Conservation (phyloP, 192 early-diverging fungal genomes). For the Backusella tarrabulga region DNA sequence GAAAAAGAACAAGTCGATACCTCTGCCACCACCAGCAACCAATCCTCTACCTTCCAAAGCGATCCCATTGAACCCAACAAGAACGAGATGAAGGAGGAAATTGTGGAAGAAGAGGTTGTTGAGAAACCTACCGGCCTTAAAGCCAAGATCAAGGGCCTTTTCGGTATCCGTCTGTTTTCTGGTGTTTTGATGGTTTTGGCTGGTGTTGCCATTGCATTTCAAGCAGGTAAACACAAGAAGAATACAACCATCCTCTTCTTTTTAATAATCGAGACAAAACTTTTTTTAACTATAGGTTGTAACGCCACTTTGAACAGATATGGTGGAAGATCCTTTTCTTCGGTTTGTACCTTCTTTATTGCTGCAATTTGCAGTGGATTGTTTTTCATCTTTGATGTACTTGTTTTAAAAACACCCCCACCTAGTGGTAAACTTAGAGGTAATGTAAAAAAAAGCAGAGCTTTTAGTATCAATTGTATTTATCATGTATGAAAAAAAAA, state of each 20-base stretch:
- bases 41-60: background rate
- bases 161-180: conserved; percentile 4
- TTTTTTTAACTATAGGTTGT: background rate
- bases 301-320: conserved; percentile 30
- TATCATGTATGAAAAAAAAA: background rate
- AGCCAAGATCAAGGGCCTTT: background rate
- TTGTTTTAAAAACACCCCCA: conserved; percentile 15
- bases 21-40: background rate
- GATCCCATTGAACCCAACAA: background rate
- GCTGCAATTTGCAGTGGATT: conserved; percentile 11
- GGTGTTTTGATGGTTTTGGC: conserved; percentile 16
- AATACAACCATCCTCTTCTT: background rate
- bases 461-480: too few species aligned
- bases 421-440: conserved; percentile 16
- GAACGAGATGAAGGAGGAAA: background rate
- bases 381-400: conserved; percentile 27
- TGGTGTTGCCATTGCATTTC: conserved; percentile 25
- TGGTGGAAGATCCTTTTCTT: conserved; percentile 28
- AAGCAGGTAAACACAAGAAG: conserved; percentile 15
- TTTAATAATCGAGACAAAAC: background rate
- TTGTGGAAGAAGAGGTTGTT: background rate
- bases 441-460: background rate
- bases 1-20: background rate
- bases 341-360: conserved; percentile 20
- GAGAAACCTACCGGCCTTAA: background rate